Conservation (phyloP, 441 rosid genomes). For the Adansonia gregorii region DNA sequence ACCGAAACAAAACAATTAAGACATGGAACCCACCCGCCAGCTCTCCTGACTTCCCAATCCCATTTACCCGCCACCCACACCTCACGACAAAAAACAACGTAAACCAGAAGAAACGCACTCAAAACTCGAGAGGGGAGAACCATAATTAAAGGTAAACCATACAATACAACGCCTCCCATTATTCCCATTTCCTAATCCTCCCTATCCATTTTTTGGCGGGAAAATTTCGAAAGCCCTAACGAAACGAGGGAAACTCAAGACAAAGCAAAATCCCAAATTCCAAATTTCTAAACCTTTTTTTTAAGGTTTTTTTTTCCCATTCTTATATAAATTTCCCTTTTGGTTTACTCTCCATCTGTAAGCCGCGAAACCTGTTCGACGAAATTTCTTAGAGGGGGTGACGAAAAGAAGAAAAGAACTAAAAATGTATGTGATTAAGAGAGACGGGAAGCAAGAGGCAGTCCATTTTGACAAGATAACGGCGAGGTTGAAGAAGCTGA, state of each 20-base stretch:
- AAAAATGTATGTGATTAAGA: slow-evolving; percentile 86
- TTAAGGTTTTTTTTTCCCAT: background rate
- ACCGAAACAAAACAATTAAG: background rate
- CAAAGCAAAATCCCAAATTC: slow-evolving; percentile 8
- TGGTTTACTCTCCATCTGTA: background rate
- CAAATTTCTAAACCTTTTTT: slow-evolving; percentile 19
- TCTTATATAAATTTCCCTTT: background rate
- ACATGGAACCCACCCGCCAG: slow-evolving; percentile 22
- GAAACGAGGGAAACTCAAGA: slow-evolving; percentile 20
- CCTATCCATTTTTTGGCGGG: slow-evolving; percentile 27
- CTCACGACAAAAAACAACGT: background rate
- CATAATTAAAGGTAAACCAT: background rate
- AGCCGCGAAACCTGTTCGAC: slow-evolving; percentile 44
- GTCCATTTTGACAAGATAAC: slow-evolving; percentile 97
- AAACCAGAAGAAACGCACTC: too few relatives aligned
- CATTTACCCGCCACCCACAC: slow-evolving; percentile 27
- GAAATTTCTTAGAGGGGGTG: slow-evolving; percentile 31
- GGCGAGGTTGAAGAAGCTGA: slow-evolving; percentile 88
- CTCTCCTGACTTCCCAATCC: background rate
- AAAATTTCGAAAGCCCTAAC: slow-evolving; percentile 8
- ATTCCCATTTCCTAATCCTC: too few relatives aligned
- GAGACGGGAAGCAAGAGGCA: slow-evolving; percentile 84
- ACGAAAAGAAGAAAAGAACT: background rate
- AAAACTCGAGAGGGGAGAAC: too few relatives aligned
- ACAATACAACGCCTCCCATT: background rate